phyloP scores from a whole-genome alignment of 2,329 filamentous ascomycete genomes.

The Neonectria ditissima region DNA sequence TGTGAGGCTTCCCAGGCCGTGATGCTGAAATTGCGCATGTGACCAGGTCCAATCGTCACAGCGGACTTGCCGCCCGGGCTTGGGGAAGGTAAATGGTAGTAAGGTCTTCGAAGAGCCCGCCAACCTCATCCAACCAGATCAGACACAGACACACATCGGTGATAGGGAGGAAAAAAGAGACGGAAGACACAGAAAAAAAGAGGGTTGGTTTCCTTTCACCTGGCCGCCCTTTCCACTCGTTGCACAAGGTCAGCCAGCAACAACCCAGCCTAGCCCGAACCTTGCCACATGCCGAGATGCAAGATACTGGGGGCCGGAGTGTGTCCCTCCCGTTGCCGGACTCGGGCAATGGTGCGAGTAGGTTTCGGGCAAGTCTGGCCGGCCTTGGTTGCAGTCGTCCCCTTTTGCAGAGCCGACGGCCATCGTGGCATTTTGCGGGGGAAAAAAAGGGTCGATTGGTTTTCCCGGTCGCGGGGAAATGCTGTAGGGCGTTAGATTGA shows the following conservation, averaged over 20 bases:
- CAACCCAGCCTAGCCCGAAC: slow-evolving; percentile 20
- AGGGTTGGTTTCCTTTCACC: not conserved
- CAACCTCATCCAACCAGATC: slow-evolving; percentile 2
- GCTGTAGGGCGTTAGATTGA: not conserved
- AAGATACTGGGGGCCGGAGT: slow-evolving; percentile 10
- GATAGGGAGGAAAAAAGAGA: not conserved
- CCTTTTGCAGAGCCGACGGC: not conserved
- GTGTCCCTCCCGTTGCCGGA: slow-evolving; percentile 12
- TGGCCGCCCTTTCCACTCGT: not conserved
- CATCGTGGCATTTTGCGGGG: slow-evolving; percentile 7
- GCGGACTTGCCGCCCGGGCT: slow-evolving; percentile 15
- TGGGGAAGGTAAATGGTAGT: not conserved
- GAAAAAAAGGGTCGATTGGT: not conserved
- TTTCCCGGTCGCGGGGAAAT: not conserved
- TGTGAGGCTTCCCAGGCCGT: slow-evolving; percentile 1
- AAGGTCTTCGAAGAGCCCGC: not conserved
- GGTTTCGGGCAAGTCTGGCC: not conserved
- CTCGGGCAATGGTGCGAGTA: slow-evolving; percentile 6
- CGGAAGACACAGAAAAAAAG: not conserved
- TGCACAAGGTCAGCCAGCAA: not conserved
- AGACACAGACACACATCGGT: not conserved
- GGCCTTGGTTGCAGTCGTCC: not conserved
- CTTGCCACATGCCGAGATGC: slow-evolving; percentile 18
- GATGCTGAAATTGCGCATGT: slow-evolving; percentile 1
- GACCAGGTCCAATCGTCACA: slow-evolving; percentile 14